These are phyloP conservation scores for Antitrichia curtipendula DNA, from an alignment of 225 moss, liverwort and hornwort species.

Conservation along the genomic window DNA sequence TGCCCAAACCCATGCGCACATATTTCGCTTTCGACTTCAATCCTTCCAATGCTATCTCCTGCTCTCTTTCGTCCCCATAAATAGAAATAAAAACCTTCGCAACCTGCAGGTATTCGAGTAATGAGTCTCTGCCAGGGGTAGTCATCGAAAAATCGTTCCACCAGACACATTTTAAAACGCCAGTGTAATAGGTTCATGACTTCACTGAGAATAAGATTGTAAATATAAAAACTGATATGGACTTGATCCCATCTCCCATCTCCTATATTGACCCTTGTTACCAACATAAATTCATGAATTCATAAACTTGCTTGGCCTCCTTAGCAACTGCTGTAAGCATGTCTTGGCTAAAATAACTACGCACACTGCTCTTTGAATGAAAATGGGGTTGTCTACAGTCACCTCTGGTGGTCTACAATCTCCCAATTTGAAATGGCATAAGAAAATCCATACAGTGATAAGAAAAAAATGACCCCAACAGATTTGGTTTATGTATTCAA, in stretches of 20 bases:
- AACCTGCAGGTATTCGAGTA: slow-evolving; percentile 40
- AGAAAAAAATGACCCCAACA: not conserved
- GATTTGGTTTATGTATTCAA: not conserved
- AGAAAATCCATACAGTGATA: not conserved
- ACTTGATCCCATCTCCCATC: not conserved
- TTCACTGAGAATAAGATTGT: not conserved
- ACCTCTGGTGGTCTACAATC: not conserved
- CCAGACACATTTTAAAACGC: not conserved
- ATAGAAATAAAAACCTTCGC: slow-evolving; percentile 94
- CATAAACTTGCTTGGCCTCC: not conserved
- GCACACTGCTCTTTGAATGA: not conserved
- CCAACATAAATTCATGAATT: not conserved
- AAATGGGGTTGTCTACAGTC: not conserved
- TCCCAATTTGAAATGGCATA: not conserved
- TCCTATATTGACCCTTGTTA: not conserved
- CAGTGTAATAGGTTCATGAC: not conserved
- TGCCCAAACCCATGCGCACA: slow-evolving; percentile 81
- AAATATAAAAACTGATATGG: not conserved
- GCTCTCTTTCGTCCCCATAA: slow-evolving; percentile 85
- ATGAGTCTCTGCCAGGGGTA: not conserved
- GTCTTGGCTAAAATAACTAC: not conserved
- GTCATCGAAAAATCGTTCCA: not conserved
- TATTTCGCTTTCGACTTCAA: slow-evolving; percentile 76
- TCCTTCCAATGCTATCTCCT: slow-evolving; percentile 76
- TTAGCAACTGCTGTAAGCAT: not conserved